Base-by-base conservation (phyloP, 306 rosid species). In the Medicago ruthenica region DNA sequence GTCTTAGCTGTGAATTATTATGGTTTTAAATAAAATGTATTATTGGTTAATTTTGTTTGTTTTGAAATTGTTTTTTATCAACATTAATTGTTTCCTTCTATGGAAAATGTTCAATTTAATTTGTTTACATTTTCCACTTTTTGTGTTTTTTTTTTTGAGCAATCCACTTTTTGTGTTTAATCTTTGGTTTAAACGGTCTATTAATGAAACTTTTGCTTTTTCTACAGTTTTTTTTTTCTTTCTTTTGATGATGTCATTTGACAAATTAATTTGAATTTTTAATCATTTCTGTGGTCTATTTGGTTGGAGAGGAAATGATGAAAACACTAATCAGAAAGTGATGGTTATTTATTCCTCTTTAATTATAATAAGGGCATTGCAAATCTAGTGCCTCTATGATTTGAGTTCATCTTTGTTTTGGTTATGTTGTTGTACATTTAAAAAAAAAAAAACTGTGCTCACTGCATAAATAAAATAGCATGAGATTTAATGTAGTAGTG, bases 41-140 rank as follows among this genome's bases (percentile, higher is more conserved):
- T 51, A 34, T 34, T n/a, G 73, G 47, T 82, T 76, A 22, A 37
- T 40, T 16, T 22, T 59, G 17, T 14, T 41, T 13, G 6, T 20
- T 70, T 8, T 42, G 53, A 54, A 53, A 20, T 57, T 22, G 22
- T 24, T 75, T 42, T 9, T 6, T 2, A 67, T 73, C 61, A 17
- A 54, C 54, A 34, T 34, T 34, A 4, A 4, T 77, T 79, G 0
- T 0, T 8, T 18, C 12, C 15, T 76, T 68, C 72, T 7, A 59
- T 74, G 70, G 54, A 12, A 50, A 61, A 81, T 77, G 81, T 83
- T 55, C 69, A 44, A 79, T 73, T 85, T 80, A 79, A 67, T 69
- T 72, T 67, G 34, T 13, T 34, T 41, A 9, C 7, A 9, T 61
- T 67, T 75, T 16, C 58, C 14, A 34, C 3, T 41, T 11, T 60